These are phyloP conservation scores for Spergularia azorica DNA, from an alignment of 179 eudicot species.

Conservation along the genomic window DNA sequence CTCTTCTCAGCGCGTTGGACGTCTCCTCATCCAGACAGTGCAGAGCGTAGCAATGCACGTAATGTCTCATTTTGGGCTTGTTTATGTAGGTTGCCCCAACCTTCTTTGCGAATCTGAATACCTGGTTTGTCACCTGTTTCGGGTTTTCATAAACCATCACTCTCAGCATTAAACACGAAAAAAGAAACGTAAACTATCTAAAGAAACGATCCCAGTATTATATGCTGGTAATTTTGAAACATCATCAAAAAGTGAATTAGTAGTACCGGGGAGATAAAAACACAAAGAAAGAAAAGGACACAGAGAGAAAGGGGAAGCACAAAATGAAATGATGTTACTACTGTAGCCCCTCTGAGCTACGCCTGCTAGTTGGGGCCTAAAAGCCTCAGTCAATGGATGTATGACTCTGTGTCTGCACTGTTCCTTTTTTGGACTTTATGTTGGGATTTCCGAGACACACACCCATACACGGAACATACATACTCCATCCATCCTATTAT, in stretches of 20 bases:
- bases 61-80: slow-evolving; percentile 98
- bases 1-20: slow-evolving; percentile 66
- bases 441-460: slow-evolving; percentile 23
- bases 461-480: no score
- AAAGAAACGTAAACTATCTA: no score
- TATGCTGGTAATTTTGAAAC: neutral
- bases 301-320: slow-evolving; percentile 2
- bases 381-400: neutral
- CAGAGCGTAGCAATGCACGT: slow-evolving; percentile 94
- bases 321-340: slow-evolving; percentile 30
- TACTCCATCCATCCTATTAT: neutral
- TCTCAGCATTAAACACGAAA: no score
- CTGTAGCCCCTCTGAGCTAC: slow-evolving; percentile 22
- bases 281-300: neutral
- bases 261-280: no score
- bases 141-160: no score
- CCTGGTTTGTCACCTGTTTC: slow-evolving; percentile 87
- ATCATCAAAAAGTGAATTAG: no score
- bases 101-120: slow-evolving; percentile 87
- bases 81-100: slow-evolving; percentile 95
- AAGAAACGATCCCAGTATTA: no score
- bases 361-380: neutral
- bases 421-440: neutral
- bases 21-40: slow-evolving; percentile 87
- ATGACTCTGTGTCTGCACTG: no score